Base-by-base conservation (phyloP, 768 basidiomycete species). In the Kwoniella pini region DNA sequence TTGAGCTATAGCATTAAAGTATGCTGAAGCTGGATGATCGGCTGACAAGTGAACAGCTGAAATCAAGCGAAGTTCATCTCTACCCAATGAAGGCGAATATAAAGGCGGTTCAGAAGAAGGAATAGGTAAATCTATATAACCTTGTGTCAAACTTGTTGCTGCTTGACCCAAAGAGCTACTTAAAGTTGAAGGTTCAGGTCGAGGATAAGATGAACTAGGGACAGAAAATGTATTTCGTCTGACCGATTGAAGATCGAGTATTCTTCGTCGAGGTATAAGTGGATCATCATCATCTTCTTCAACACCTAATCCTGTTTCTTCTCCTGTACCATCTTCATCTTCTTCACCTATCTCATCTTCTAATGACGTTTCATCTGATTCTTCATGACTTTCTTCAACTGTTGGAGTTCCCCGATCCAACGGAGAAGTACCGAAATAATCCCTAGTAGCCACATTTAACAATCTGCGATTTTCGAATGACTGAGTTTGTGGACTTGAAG, bases 21-120 rank as follows among this genome's bases (percentile, higher is more conserved):
- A 69, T 15, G 68, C 60, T 7, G 70, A 64, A 22, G 70, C 65
- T 10, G 72, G 72, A 48, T 74, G 72, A 33, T 63, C 62, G n/a
- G 63, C 38, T 39, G 69, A 64, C n/a, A 74, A 45, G 51, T 74
- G 72, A 10, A 71, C 67, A 2, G 74, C 62, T 10, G 74, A 75
- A 15, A 75, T 72, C 19, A 75, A 55, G 13, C 74, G 59, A 2
- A 67, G 43, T 53, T 75, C 74, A 36, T 75, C 65, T 1, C 51
- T 33, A 17, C 44, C 63, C 12, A 75, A 50, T 40, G 66, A 59
- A 28, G 74, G 57, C 12, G 71, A 69, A 48, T 75, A 75, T 19
- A 60, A 59, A 10, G 74, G 74, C 7, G 68, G 64, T 38, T 65
- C 51, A 13, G 60, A 27, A 1, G 64, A 63, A 12, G 72, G 70